A percentile compares a stretch with the other conserved stretches of the same genome.
phyloP scores from a whole-genome alignment of 2,329 filamentous ascomycete species.

The Acephala macrosclerotiorum region DNA sequence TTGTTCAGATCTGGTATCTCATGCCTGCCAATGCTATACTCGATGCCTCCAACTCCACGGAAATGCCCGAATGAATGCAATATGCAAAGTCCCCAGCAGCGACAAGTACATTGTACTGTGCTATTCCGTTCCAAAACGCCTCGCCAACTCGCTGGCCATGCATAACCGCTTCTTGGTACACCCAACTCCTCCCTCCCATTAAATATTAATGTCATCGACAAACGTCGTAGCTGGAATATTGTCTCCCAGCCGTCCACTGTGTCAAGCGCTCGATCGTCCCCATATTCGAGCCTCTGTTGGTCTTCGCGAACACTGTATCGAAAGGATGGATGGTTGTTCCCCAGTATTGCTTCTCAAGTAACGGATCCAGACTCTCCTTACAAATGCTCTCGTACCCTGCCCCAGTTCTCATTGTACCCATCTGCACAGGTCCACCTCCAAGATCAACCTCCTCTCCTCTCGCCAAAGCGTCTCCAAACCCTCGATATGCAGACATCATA shows the following conservation, averaged over 20 bases:
- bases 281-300: constrained; percentile 33
- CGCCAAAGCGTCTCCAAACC: constrained; percentile 3
- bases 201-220: constrained; percentile 21
- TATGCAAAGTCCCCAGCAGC: background rate
- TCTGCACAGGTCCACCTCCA: constrained; percentile 1
- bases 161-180: no score
- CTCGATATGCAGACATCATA: constrained; percentile 37
- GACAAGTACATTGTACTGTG: background rate
- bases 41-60: background rate
- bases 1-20: constrained; percentile 2
- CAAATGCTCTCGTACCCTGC: constrained; percentile 17
- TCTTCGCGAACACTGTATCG: constrained; percentile 41
- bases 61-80: background rate
- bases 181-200: background rate
- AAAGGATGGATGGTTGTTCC: constrained; percentile 41
- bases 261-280: constrained; percentile 32
- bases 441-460: constrained; percentile 9
- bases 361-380: constrained; percentile 27
- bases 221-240: constrained; percentile 39
- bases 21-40: constrained; percentile 3
- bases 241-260: constrained; percentile 34
- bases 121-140: no score
- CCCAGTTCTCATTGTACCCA: background rate
- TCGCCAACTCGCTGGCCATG: no score
- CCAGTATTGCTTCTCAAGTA: constrained; percentile 32